Evolutionary conservation across 1,139 yeast genomes (phyloP).

Genomic region (Candida sp.): DNA sequence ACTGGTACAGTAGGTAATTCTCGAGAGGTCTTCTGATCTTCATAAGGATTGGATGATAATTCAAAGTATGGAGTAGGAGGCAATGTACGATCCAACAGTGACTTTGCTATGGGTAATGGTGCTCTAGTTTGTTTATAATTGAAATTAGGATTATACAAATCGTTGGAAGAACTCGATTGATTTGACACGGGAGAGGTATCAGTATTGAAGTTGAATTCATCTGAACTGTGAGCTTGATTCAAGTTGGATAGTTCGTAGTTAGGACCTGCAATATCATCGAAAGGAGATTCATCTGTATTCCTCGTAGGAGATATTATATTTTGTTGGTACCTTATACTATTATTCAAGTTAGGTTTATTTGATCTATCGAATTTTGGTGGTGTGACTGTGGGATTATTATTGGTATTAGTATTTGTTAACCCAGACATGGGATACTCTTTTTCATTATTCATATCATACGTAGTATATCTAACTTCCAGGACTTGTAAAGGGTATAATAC

Average conservation of each 20-base stretch:
- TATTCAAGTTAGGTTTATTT: neutral
- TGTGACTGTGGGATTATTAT: neutral
- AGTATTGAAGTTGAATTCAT: neutral
- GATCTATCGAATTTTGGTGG: neutral
- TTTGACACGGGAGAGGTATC: neutral
- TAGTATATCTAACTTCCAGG: neutral
- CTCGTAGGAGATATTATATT: neutral
- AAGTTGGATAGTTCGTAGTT: neutral
- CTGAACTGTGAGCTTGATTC: neutral
- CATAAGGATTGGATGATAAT: neutral
- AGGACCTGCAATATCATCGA: neutral
- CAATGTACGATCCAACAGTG: neutral
- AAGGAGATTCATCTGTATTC: neutral
- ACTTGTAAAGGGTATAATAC: neutral
- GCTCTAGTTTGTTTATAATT: neutral
- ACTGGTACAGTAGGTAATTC: conserved; percentile 9
- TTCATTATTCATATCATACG: neutral
- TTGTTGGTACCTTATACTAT: neutral
- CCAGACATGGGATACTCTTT: neutral
- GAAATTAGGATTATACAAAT: neutral
- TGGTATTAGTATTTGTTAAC: neutral
- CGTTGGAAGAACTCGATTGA: neutral
- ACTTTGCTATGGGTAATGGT: neutral
- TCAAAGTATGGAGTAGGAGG: neutral
- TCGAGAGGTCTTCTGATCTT: neutral